These are phyloP conservation scores for Clonostachys sp. DNA, from an alignment of 2,329 filamentous ascomycete genomes.

Conservation along the genomic window DNA sequence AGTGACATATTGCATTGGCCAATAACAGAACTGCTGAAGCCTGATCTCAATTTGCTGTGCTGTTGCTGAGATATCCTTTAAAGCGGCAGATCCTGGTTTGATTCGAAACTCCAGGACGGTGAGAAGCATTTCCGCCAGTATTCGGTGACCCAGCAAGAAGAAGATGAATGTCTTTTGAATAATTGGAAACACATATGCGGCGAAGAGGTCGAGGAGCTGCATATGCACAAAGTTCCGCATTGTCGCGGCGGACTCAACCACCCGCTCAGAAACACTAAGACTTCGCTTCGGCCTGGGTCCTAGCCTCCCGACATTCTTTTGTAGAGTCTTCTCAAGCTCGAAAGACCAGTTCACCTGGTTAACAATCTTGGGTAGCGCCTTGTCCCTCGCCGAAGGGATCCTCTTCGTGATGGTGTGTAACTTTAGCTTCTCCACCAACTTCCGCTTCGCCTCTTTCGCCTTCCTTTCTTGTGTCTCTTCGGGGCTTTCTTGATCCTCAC, in stretches of 20 bases:
- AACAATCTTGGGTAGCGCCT: conserved; percentile 73
- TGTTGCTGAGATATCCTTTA: conserved; percentile 95
- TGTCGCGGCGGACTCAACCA: conserved; percentile 88
- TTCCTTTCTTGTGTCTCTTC: conserved; percentile 62
- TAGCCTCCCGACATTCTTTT: conserved; percentile 85
- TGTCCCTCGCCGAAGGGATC: conserved; percentile 75
- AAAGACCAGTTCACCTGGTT: conserved; percentile 95
- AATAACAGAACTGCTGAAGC: conserved; percentile 96
- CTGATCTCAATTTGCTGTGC: conserved; percentile 97
- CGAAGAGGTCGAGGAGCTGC: conserved; percentile 66
- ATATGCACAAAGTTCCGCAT: conserved; percentile 71
- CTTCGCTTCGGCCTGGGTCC: conserved; percentile 76
- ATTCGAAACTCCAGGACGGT: conserved; percentile 79
- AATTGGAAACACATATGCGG: conserved; percentile 73
- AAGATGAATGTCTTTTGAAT: conserved; percentile 71
- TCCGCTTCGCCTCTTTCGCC: conserved; percentile 54
- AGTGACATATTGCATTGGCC: conserved; percentile 94
- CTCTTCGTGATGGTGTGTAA: conserved; percentile 81
- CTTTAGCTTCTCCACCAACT: conserved; percentile 79
- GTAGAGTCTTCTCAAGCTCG: conserved; percentile 80
- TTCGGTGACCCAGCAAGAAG: conserved; percentile 72
- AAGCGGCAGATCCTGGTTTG: conserved; percentile 71
- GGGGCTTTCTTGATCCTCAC: conserved; percentile 51
- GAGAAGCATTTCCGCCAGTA: conserved; percentile 75
- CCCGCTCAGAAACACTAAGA: conserved; percentile 87